Evolutionary conservation across 805 yeast genomes (phyloP).

Genomic region (Alloascoidea hylecoeti): DNA sequence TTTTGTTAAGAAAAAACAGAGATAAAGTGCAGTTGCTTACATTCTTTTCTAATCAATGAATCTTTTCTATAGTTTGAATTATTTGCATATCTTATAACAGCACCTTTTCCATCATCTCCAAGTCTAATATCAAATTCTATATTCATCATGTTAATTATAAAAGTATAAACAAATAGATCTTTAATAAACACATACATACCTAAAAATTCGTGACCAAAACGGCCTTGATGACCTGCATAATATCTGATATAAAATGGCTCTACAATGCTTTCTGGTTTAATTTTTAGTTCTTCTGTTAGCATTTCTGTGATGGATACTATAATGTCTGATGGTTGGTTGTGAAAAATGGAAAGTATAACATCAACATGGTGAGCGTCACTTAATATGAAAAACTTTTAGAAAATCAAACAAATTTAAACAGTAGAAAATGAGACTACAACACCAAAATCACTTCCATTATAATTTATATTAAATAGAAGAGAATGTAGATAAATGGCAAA

Average conservation of each 20-base stretch:
- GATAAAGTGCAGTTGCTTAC: constrained; percentile 10
- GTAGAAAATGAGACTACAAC: too few species aligned
- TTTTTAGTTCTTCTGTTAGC: neutral
- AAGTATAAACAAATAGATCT: neutral
- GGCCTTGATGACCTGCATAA: constrained; percentile 29
- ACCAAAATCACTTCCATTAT: too few species aligned
- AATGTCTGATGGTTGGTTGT: too few species aligned
- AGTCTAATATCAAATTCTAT: constrained; percentile 20
- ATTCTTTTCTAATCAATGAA: constrained; percentile 22
- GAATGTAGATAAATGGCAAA: too few species aligned
- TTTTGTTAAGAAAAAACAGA: too few species aligned
- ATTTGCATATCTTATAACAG: constrained; percentile 25
- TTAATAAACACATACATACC: constrained; percentile 11
- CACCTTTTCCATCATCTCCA: constrained; percentile 16
- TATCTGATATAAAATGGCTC: constrained; percentile 25
- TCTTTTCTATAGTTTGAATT: constrained; percentile 30
- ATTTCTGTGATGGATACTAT: too few species aligned
- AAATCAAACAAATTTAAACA: too few species aligned
- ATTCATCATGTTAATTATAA: constrained; percentile 1
- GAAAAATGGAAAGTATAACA: too few species aligned
- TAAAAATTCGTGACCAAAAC: constrained; percentile 30
- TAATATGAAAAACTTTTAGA: too few species aligned
- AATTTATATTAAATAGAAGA: too few species aligned
- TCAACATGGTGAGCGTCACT: too few species aligned
- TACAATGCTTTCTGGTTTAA: neutral